These are phyloP conservation scores for Rosa hybrid DNA, from an alignment of 331 rosid genomes.

Conservation along the genomic window DNA sequence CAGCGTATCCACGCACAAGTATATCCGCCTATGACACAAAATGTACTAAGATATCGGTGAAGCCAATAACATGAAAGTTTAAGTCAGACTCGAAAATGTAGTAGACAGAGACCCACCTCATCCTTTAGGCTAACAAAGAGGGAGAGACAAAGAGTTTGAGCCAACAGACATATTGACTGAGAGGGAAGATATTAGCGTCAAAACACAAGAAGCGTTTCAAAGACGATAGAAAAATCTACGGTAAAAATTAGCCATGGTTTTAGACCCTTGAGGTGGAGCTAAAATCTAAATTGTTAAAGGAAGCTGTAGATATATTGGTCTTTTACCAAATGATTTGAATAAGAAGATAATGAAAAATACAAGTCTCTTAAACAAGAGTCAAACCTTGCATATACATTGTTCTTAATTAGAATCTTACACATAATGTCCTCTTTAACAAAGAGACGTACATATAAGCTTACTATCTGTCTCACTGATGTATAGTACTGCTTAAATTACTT, in stretches of 20 bases:
- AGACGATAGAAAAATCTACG: neutral
- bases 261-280: neutral
- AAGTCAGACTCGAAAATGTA: neutral
- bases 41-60: neutral
- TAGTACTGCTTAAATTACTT: neutral
- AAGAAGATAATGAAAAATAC: neutral
- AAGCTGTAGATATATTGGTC: neutral
- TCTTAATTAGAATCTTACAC: neutral
- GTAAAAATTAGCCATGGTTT: neutral
- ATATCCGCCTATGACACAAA: slow-evolving; percentile 55
- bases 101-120: neutral
- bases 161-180: neutral
- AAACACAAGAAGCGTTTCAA: neutral
- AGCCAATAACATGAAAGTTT: neutral
- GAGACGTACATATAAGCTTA: neutral
- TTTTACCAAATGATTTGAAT: neutral
- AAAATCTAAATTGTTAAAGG: neutral
- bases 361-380: neutral
- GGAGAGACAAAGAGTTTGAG: neutral
- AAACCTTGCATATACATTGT: neutral
- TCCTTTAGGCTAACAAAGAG: neutral
- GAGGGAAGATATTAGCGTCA: neutral
- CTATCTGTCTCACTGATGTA: neutral
- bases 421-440: neutral
- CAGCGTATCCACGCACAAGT: slow-evolving; percentile 62